These are phyloP conservation scores for Exophiala spinifera DNA, from an alignment of 2,329 filamentous ascomycete species.

Conservation along the genomic window DNA sequence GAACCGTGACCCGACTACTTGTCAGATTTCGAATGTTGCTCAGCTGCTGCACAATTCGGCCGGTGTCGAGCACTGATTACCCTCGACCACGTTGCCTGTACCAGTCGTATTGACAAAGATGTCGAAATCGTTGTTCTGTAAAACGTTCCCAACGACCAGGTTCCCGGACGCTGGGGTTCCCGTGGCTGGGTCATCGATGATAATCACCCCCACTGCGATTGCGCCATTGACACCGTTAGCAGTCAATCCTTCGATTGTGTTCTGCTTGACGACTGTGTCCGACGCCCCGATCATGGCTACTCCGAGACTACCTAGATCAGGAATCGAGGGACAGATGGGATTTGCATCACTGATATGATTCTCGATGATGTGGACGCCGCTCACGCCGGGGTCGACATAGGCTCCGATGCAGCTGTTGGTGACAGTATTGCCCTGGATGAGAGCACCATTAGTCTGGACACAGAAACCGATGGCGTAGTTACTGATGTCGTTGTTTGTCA, in stretches of 20 bases:
- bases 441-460: conserved; percentile 15
- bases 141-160: conserved; percentile 13
- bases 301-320: neutral
- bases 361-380: conserved; percentile 11
- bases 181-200: conserved; percentile 10
- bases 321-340: conserved; percentile 5
- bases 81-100: conserved; percentile 16
- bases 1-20: neutral
- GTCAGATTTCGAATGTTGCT: neutral
- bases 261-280: conserved; percentile 9
- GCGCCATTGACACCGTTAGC: neutral
- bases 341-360: conserved; percentile 14
- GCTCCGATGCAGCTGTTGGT: conserved; percentile 14
- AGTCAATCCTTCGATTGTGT: conserved; percentile 12
- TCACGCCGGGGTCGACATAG: conserved; percentile 17
- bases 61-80: conserved; percentile 18
- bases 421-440: conserved; percentile 13
- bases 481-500: conserved; percentile 13
- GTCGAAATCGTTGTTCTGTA: conserved; percentile 18
- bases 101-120: conserved; percentile 18
- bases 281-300: conserved; percentile 5
- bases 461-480: conserved; percentile 20
- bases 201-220: conserved; percentile 3
- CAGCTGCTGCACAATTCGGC: conserved; percentile 11
- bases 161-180: conserved; percentile 5